Evolutionary conservation across 768 basidiomycete species (phyloP).

Genomic region (Astraeus odoratus): DNA sequence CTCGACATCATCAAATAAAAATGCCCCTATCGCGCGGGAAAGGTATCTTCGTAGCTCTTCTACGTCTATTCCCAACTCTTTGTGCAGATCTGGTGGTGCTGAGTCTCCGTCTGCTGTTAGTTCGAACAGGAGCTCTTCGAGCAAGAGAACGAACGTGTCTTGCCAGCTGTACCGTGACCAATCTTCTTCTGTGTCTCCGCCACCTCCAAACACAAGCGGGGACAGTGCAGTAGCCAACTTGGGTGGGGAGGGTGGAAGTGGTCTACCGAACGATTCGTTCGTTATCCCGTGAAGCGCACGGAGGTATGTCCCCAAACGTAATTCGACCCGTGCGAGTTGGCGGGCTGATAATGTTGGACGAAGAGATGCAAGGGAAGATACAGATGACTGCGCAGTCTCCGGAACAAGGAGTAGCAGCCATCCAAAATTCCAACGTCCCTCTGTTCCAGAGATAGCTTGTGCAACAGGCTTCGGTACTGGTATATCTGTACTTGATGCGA

Average conservation of each 20-base stretch:
- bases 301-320: conserved; percentile 55
- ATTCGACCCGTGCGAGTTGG: conserved; percentile 43
- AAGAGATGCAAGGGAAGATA: conserved; percentile 31
- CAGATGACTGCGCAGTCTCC: conserved; percentile 24
- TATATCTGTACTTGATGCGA: conserved; percentile 39
- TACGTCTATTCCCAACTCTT: conserved; percentile 22
- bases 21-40: conserved; percentile 66
- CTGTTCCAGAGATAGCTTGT: conserved; percentile 36
- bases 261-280: conserved; percentile 70
- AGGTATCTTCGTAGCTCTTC: conserved; percentile 42
- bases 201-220: conserved; percentile 7
- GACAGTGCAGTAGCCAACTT: conserved; percentile 2
- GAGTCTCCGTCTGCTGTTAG: conserved; percentile 27
- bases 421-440: conserved; percentile 16
- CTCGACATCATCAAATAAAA: conserved; percentile 72
- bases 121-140: conserved; percentile 50
- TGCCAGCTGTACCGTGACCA: conserved; percentile 57
- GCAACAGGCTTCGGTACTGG: conserved; percentile 41
- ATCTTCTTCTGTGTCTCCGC: conserved; percentile 15
- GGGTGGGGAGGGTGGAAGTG: conserved; percentile 15
- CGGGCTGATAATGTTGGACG: conserved; percentile 27
- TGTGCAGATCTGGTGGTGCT: conserved; percentile 4
- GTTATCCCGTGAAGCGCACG: conserved; percentile 63
- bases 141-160: conserved; percentile 55
- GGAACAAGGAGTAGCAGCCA: conserved; percentile 29